Evolutionary conservation across 257 asterid species (phyloP).

Genomic region (Verbascum thapsus): DNA sequence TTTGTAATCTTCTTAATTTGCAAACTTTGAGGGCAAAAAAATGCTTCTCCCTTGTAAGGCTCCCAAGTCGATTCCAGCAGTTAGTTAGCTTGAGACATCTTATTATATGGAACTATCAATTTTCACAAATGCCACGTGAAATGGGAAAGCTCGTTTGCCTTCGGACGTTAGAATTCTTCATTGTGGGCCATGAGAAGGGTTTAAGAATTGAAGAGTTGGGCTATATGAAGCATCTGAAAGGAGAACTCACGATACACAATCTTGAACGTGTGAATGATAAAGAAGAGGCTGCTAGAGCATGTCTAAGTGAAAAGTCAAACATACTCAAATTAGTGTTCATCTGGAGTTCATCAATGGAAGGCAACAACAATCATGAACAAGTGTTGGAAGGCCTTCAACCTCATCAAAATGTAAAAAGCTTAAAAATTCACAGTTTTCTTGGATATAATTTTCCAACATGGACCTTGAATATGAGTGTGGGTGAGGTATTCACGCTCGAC

Average conservation of each 20-base stretch:
- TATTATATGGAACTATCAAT: not conserved
- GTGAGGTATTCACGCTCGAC: not conserved
- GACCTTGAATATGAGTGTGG: conserved; percentile 25
- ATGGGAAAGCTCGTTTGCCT: conserved; percentile 26
- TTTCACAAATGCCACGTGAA: not conserved
- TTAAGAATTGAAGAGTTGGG: conserved; percentile 34
- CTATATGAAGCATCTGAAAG: conserved; percentile 29
- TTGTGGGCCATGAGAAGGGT: conserved; percentile 25
- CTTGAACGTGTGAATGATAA: conserved; percentile 22
- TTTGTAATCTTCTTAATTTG: conserved; percentile 33
- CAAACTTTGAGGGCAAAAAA: conserved; percentile 7
- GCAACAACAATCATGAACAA: not conserved
- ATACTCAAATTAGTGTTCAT: not conserved
- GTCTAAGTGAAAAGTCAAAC: conserved; percentile 13
- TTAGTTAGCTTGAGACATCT: conserved; percentile 36
- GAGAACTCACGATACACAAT: conserved; percentile 3
- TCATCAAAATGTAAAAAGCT: conserved; percentile 26
- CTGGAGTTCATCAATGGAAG: conserved; percentile 12
- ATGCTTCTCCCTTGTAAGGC: not conserved
- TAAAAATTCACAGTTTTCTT: conserved; percentile 4
- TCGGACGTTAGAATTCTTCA: conserved; percentile 22
- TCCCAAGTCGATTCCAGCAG: conserved; percentile 16
- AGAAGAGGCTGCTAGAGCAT: conserved; percentile 29
- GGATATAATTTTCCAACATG: conserved; percentile 30
- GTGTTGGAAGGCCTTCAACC: conserved; percentile 43